Evolutionary conservation across 2,329 filamentous ascomycete genomes (phyloP).

Genomic region (Lasiodiplodia citricola): DNA sequence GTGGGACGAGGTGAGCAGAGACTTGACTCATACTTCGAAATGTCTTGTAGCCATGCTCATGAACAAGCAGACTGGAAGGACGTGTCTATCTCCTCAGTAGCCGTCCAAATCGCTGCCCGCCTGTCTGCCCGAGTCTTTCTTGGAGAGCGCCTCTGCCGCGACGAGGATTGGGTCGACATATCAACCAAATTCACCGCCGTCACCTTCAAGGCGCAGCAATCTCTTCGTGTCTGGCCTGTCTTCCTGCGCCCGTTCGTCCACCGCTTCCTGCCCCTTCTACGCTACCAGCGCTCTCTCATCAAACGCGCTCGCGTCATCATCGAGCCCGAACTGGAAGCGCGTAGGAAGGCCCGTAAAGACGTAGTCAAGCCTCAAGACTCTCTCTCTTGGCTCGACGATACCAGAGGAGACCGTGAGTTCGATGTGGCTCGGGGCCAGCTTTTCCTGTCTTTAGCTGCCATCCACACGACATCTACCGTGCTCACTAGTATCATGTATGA

Average conservation of each 20-base stretch:
- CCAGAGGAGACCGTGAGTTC: slow-evolving; percentile 28
- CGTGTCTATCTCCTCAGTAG: slow-evolving; percentile 30
- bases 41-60: neutral
- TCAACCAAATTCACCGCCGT: slow-evolving; percentile 44
- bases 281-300: too few species aligned
- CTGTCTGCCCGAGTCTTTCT: slow-evolving; percentile 49
- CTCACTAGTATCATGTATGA: slow-evolving; percentile 34
- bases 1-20: too few species aligned
- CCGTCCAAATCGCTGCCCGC: slow-evolving; percentile 45
- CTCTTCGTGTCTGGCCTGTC: slow-evolving; percentile 40
- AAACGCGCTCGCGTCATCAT: slow-evolving; percentile 33
- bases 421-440: slow-evolving; percentile 29
- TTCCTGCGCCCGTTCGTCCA: slow-evolving; percentile 41
- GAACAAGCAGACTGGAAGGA: slow-evolving; percentile 26
- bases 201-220: slow-evolving; percentile 38
- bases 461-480: slow-evolving; percentile 34
- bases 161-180: slow-evolving; percentile 46
- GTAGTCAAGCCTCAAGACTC: slow-evolving; percentile 34
- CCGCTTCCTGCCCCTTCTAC: slow-evolving; percentile 37
- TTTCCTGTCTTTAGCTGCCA: slow-evolving; percentile 28
- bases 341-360: slow-evolving; percentile 31
- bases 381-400: slow-evolving; percentile 33
- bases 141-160: slow-evolving; percentile 43
- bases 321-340: slow-evolving; percentile 39
- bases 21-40: too few species aligned